phyloP scores from a whole-genome alignment of 148 eudicot species.

The Vaccinium corymbosum region DNA sequence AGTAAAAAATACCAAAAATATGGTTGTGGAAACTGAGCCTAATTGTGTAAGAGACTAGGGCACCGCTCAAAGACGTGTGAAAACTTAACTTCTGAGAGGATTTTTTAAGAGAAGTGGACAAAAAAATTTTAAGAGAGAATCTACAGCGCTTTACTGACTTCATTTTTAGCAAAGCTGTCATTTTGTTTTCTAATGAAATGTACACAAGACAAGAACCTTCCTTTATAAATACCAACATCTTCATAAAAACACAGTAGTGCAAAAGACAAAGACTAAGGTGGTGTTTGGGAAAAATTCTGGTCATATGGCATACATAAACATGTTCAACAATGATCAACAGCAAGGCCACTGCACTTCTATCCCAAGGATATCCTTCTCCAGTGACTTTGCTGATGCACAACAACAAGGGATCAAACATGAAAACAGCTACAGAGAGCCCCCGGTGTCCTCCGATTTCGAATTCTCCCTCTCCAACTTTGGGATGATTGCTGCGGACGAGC shows the following conservation, averaged over 20 bases:
- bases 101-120: not conserved
- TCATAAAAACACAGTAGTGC: not conserved
- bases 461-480: slow-evolving; percentile 26
- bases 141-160: not conserved
- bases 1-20: no score
- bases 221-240: slow-evolving; percentile 18
- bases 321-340: slow-evolving; percentile 26
- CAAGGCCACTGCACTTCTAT: slow-evolving; percentile 22
- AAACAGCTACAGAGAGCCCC: slow-evolving; percentile 43
- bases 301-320: slow-evolving; percentile 43
- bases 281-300: slow-evolving; percentile 8
- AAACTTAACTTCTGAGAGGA: no score
- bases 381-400: slow-evolving; percentile 41
- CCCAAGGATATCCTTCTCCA: slow-evolving; percentile 58
- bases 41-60: no score
- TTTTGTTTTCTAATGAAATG: not conserved
- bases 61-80: no score
- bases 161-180: not conserved
- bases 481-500: slow-evolving; percentile 37
- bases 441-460: slow-evolving; percentile 48
- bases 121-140: not conserved
- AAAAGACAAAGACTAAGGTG: not conserved
- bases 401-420: slow-evolving; percentile 25
- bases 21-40: no score
- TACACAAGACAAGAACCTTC: slow-evolving; percentile 3